These are phyloP conservation scores for Theobroma cacao DNA, from an alignment of 345 rosid genomes.

Conservation along the genomic window DNA sequence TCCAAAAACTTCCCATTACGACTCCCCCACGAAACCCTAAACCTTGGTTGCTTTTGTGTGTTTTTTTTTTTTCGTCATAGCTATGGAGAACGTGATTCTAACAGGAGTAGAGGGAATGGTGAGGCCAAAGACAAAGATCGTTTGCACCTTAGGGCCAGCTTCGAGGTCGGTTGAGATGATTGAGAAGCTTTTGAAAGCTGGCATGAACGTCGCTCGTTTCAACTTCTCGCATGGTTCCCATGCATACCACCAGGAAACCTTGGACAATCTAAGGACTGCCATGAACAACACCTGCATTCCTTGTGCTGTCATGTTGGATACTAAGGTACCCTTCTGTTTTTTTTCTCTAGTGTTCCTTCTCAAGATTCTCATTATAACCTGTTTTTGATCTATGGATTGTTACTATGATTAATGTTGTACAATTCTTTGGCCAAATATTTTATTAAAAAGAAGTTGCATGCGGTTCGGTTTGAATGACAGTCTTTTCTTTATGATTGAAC, in stretches of 20 bases:
- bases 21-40: background rate
- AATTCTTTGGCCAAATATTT: background rate
- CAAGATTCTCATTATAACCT: background rate
- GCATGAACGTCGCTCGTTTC: constrained; percentile 50
- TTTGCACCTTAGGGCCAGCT: constrained; percentile 62
- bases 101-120: background rate
- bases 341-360: background rate
- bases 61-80: background rate
- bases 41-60: no score
- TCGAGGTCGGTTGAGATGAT: constrained; percentile 49
- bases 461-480: background rate
- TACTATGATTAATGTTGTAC: background rate
- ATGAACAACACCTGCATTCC: constrained; percentile 30
- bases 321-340: constrained; percentile 24
- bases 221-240: constrained; percentile 64
- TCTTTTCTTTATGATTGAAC: background rate
- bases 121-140: constrained; percentile 61
- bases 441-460: background rate
- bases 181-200: constrained; percentile 54
- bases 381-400: background rate
- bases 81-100: constrained; percentile 4
- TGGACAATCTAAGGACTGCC: constrained; percentile 49
- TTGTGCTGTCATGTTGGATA: constrained; percentile 47
- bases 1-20: background rate
- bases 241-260: constrained; percentile 58